These are phyloP conservation scores for Monosporascus sp. DNA, from an alignment of 2,329 filamentous ascomycete species.

Conservation along the genomic window DNA sequence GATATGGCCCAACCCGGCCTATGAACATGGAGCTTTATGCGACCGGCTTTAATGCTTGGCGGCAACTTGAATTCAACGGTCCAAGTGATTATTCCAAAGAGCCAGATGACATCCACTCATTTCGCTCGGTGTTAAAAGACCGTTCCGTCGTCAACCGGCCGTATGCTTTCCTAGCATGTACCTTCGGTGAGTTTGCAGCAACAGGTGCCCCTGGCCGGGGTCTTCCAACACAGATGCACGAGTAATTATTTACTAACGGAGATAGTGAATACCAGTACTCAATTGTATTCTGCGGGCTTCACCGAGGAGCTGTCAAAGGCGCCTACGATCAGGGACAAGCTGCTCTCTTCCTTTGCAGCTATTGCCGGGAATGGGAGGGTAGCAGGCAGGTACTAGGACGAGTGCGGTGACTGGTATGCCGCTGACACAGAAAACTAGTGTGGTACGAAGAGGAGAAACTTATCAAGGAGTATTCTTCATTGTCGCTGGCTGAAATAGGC, in stretches of 20 bases:
- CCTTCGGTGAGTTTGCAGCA: constrained; percentile 35
- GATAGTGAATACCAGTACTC: constrained; percentile 17
- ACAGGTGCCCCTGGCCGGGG: not conserved
- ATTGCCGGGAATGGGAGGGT: constrained; percentile 29
- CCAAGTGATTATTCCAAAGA: constrained; percentile 20
- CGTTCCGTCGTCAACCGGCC: constrained; percentile 23
- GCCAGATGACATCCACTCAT: constrained; percentile 39
- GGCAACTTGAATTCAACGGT: constrained; percentile 40
- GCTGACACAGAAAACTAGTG: constrained; percentile 11
- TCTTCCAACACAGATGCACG: not conserved
- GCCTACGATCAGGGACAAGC: constrained; percentile 13
- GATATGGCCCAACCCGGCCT: not conserved
- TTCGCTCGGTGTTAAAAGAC: constrained; percentile 36
- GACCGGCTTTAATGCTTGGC: constrained; percentile 54
- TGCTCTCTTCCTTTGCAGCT: constrained; percentile 20
- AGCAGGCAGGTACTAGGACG: constrained; percentile 19
- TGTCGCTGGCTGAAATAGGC: constrained; percentile 2
- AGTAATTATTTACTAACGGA: constrained; percentile 2
- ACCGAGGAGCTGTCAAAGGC: constrained; percentile 14
- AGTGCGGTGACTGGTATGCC: not conserved
- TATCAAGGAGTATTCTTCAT: constrained; percentile 23
- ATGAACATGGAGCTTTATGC: constrained; percentile 45
- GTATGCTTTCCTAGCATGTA: constrained; percentile 33
- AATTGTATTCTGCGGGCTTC: constrained; percentile 22
- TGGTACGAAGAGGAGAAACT: constrained; percentile 16